Percentiles rank a stretch among this genome's conserved stretches.
Conservation (phyloP, 1,139 yeast species). For the Lodderomyces jiufengensis region DNA sequence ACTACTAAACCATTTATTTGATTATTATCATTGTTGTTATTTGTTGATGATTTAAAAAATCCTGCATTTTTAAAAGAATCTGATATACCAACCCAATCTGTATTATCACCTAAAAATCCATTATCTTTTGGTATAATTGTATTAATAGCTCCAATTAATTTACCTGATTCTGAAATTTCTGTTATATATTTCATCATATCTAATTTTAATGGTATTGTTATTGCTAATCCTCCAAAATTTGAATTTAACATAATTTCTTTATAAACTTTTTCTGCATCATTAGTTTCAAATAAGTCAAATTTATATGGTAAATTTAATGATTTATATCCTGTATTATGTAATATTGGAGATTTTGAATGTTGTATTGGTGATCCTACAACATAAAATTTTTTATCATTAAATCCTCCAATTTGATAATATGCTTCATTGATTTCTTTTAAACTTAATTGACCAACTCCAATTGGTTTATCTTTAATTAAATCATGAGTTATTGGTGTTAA, state of each 20-base stretch:
- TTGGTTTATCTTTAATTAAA: slow-evolving; percentile 54
- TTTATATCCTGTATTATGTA: slow-evolving; percentile 76
- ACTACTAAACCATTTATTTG: slow-evolving; percentile 62
- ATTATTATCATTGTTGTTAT: slow-evolving; percentile 20
- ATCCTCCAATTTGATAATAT: slow-evolving; percentile 61
- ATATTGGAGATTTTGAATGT: slow-evolving; percentile 84
- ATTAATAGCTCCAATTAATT: slow-evolving; percentile 86
- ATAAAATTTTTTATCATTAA: slow-evolving; percentile 55
- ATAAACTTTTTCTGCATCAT: slow-evolving; percentile 50
- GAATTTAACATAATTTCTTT: slow-evolving; percentile 45
- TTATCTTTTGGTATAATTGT: slow-evolving; percentile 62
- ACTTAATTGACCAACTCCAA: slow-evolving; percentile 65
- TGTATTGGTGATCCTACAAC: slow-evolving; percentile 80
- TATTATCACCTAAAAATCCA: slow-evolving; percentile 78
- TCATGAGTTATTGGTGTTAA: slow-evolving; percentile 84
- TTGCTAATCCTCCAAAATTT: slow-evolving; percentile 82
- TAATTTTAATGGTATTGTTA: slow-evolving; percentile 85
- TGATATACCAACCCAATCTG: slow-evolving; percentile 91
- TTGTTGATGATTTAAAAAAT: slow-evolving; percentile 36
- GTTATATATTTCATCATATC: slow-evolving; percentile 67
- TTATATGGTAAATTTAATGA: slow-evolving; percentile 74
- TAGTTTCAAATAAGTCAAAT: slow-evolving; percentile 68
- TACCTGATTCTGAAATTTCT: slow-evolving; percentile 69
- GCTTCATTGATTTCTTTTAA: slow-evolving; percentile 59
- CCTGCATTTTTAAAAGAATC: slow-evolving; percentile 63